phyloP scores from a whole-genome alignment of 331 rosid genomes.

The Pyracantha coccinea region DNA sequence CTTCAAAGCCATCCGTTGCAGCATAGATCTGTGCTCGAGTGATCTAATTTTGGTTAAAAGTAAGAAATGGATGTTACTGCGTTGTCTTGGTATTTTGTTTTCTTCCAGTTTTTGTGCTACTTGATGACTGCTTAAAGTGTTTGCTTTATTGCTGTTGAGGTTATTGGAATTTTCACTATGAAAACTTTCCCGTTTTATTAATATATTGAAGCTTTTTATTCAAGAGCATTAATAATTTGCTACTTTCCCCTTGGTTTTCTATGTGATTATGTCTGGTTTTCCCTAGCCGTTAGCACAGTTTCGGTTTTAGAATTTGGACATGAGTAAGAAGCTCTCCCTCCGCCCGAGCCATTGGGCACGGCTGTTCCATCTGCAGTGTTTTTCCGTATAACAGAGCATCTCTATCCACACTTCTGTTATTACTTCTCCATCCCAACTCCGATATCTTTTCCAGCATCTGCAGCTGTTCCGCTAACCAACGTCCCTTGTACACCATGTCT shows the following conservation, averaged over 20 bases:
- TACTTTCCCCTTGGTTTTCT: background rate
- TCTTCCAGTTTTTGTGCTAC: background rate
- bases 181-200: background rate
- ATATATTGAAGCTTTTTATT: background rate
- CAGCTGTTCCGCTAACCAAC: too few species aligned
- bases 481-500: too few species aligned
- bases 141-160: background rate
- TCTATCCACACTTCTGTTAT: slow-evolving; percentile 24
- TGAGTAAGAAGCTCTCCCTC: slow-evolving; percentile 44
- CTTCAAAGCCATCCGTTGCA: slow-evolving; percentile 36
- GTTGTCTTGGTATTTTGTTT: background rate
- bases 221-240: background rate
- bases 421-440: too few species aligned
- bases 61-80: background rate
- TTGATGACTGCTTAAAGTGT: background rate
- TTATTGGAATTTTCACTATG: background rate
- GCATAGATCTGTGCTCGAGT: slow-evolving; percentile 13
- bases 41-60: slow-evolving; percentile 8
- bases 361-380: slow-evolving; percentile 17
- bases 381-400: slow-evolving; percentile 23
- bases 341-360: slow-evolving; percentile 27
- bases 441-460: too few species aligned
- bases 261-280: too few species aligned
- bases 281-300: too few species aligned
- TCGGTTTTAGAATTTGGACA: background rate